Evolutionary conservation across 768 basidiomycete species (phyloP).

Genomic region (Mycena vitilis): DNA sequence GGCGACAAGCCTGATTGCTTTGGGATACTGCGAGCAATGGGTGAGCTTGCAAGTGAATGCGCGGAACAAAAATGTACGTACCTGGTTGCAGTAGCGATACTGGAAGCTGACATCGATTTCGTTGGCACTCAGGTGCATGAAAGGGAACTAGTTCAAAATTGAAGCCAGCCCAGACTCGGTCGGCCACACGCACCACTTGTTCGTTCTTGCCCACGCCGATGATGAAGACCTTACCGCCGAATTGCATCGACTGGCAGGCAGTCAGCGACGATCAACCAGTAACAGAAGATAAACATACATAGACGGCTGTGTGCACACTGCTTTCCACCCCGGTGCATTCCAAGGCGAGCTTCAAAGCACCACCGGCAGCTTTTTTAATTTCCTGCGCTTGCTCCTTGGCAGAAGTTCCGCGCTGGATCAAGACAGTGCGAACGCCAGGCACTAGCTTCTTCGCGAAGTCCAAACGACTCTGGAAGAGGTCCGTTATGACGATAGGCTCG

Average conservation of each 20-base stretch:
- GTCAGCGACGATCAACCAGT: neutral
- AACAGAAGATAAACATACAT: constrained; percentile 52
- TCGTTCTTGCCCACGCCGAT: constrained; percentile 78
- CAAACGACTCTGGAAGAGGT: constrained; percentile 71
- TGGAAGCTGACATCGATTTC: constrained; percentile 78
- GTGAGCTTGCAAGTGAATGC: neutral
- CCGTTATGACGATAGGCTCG: constrained; percentile 77
- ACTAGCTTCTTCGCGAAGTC: constrained; percentile 74
- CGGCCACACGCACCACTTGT: constrained; percentile 55
- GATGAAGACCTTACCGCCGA: constrained; percentile 76
- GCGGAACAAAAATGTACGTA: constrained; percentile 34
- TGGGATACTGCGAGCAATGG: constrained; percentile 67
- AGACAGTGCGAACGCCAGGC: constrained; percentile 67
- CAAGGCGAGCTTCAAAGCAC: constrained; percentile 61
- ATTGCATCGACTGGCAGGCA: constrained; percentile 62
- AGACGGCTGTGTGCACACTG: constrained; percentile 69
- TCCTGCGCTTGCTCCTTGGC: constrained; percentile 63
- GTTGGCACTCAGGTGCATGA: constrained; percentile 78
- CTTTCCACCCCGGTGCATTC: constrained; percentile 76
- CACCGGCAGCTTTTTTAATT: constrained; percentile 64
- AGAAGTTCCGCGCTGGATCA: constrained; percentile 59
- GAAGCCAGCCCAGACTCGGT: neutral
- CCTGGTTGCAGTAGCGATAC: constrained; percentile 77
- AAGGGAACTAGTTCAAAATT: constrained; percentile 63
- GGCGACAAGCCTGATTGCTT: constrained; percentile 85